Base-by-base conservation (phyloP, 2,329 filamentous ascomycete species). In the Fusarium dlaminii region DNA sequence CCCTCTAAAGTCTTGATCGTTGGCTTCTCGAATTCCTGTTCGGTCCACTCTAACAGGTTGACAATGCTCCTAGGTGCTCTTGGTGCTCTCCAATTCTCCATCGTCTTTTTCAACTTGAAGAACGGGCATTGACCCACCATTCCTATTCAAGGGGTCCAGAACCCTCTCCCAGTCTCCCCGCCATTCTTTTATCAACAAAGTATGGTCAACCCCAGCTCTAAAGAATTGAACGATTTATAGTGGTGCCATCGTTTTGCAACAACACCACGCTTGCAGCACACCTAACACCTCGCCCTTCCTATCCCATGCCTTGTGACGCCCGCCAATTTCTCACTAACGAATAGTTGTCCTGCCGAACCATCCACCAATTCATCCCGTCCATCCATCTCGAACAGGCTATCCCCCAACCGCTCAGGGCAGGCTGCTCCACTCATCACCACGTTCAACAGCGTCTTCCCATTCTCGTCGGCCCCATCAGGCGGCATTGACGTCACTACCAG, bases 401-500 rank as follows among this genome's bases (percentile, higher is more conserved):
- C 43, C 70, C 64, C 48, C 63, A 63, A 68, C 63, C 30, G 15
- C 37, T 42, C 54, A 61, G 45, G 51, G 51, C 64, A 30, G 49
- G 40, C 52, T 59, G 18, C 71, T 63, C 59, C 70, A 75, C 73
- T 57, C 59, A 45, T 46, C 48, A 63, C 59, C 52, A 68, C 42
- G n/a, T 63, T 61, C 48, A 39, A 66, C 59, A 37, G 51, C 51
- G 43, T 74, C 60, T 66, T 64, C 64, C 51, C 62, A 52, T 69
- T 74, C 57, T 63, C 63, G 64, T 46, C 46, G 42, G 34, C 54
- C 46, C 66, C 71, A 75, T 78, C 76, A 78, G 76, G 75, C 73
- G 76, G 76, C 76, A 75, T 78, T 77, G 76, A 78, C 76, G 76
- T 78, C 76, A 78, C 69, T 46, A 62, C 37, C 48, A 43, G 57